Percentiles rank a stretch among this genome's conserved stretches.
Conservation (phyloP, 176 grass and related monocot species). For the Carex kokanica region DNA sequence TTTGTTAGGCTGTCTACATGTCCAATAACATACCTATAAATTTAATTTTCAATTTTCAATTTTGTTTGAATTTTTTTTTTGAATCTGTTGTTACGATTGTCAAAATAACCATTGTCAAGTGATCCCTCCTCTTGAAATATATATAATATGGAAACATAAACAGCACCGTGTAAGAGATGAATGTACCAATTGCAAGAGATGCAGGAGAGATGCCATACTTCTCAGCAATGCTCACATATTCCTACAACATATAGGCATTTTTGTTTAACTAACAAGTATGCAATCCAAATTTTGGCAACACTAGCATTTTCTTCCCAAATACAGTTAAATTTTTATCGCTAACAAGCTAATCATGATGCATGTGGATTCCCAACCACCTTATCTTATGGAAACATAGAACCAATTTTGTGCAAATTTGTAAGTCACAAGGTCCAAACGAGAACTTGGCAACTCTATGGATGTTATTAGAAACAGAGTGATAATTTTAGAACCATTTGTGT, state of each 20-base stretch:
- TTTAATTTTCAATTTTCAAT: no score
- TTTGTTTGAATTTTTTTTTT: no score
- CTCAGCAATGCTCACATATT: constrained; percentile 51
- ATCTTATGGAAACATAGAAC: not conserved
- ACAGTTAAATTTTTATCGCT: not conserved
- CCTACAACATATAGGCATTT: constrained; percentile 40
- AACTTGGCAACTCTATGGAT: not conserved
- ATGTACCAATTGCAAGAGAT: constrained; percentile 63
- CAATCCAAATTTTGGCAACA: not conserved
- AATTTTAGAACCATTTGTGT: not conserved
- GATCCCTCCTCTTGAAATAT: not conserved
- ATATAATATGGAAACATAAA: not conserved
- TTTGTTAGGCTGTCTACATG: no score
- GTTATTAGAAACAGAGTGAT: not conserved
- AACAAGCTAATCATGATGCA: not conserved
- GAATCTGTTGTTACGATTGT: no score
- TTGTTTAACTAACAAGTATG: not conserved
- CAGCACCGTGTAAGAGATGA: not conserved
- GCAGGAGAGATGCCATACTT: constrained; percentile 61
- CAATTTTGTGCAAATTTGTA: not conserved
- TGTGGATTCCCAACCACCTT: not conserved
- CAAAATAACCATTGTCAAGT: no score
- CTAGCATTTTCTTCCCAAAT: not conserved
- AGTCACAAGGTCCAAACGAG: not conserved
- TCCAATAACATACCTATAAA: no score